Evolutionary conservation across 2,329 filamentous ascomycete species (phyloP), one percentile per base, ranked within the genome.

Genomic region (Aspergillus alliaceus): DNA sequence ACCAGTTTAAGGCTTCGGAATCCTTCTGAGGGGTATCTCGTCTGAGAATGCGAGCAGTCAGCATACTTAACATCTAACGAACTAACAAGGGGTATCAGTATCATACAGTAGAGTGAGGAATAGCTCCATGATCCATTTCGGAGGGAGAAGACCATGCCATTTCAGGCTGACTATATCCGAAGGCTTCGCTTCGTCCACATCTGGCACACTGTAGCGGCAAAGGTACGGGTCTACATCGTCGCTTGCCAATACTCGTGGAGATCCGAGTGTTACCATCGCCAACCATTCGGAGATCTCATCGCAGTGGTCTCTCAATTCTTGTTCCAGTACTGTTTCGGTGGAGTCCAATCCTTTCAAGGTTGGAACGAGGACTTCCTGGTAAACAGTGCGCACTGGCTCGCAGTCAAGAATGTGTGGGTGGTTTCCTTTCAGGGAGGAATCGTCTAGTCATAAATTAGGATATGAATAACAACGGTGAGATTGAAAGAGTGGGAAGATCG

Each of bases 251-350:
- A 80, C 63, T 18, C 75, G 70, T 14, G 74, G 72, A 14, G 78
- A 79, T 11, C 65, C 62, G 14, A 80, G 68, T 15, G 80, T 77
- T 6, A 89, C 74, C 47, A 86, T 77, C 6, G 79, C 85, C 20
- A 89, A 74, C 86, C 86, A 90, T 72, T 88, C 84, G 39, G 81
- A 79, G 22, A 86, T 62, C n/a, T 82, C 77, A 6, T 84, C 64
- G 9, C 80, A 83, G 59, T 81, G 82, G 22, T 91, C 86, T 57
- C 89, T 85, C 34, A 90, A 40, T 78, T 75, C 51, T 75, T 79
- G 78, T 34, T 74, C 68, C 15, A 74, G 66, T 50, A 65, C 63
- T 11, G 67, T 60, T 20, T 71, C 68, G 44, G 64, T 60, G 15
- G 73, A 59, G 54, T 60, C 14, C 58, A 58, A 11, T 55, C 64